phyloP scores from a whole-genome alignment of 2,329 filamentous ascomycete species.

The Laburnicola sp. region DNA sequence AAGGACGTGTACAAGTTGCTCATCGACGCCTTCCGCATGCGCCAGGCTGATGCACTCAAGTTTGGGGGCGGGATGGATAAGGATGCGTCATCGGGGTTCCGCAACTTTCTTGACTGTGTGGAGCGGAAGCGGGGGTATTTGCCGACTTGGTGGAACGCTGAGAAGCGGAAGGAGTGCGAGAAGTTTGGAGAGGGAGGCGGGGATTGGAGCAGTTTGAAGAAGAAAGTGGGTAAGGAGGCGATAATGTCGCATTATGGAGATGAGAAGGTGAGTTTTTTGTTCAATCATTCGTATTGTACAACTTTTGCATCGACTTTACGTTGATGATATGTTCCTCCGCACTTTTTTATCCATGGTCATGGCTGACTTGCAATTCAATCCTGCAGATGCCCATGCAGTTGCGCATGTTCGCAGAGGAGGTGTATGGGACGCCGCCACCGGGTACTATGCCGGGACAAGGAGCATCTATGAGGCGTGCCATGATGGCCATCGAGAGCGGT shows the following conservation, averaged over 20 bases:
- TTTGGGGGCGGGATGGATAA: conserved; percentile 19
- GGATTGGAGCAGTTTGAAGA: conserved; percentile 22
- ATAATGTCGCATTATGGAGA: conserved; percentile 29
- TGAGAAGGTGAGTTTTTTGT: neutral
- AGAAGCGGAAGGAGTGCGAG: conserved; percentile 26
- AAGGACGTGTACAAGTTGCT: conserved; percentile 35
- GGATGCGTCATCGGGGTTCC: conserved; percentile 21
- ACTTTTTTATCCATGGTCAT: too few relatives aligned
- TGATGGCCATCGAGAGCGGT: conserved; percentile 24
- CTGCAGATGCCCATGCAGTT: conserved; percentile 30
- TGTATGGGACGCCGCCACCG: conserved; percentile 20
- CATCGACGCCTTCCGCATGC: conserved; percentile 36
- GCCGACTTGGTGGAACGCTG: conserved; percentile 29
- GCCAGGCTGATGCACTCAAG: conserved; percentile 25
- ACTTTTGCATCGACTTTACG: too few relatives aligned
- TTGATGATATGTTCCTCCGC: too few relatives aligned
- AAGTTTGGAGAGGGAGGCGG: conserved; percentile 17
- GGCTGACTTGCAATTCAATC: neutral
- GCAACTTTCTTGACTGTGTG: conserved; percentile 21
- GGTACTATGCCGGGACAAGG: conserved; percentile 21
- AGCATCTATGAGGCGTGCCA: conserved; percentile 17
- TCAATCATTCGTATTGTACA: too few relatives aligned
- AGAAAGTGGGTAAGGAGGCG: conserved; percentile 18
- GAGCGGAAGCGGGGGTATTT: conserved; percentile 14
- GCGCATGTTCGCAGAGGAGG: conserved; percentile 27